Evolutionary conservation across 306 rosid genomes (phyloP).

Genomic region (Macrotyloma uniflorum): DNA sequence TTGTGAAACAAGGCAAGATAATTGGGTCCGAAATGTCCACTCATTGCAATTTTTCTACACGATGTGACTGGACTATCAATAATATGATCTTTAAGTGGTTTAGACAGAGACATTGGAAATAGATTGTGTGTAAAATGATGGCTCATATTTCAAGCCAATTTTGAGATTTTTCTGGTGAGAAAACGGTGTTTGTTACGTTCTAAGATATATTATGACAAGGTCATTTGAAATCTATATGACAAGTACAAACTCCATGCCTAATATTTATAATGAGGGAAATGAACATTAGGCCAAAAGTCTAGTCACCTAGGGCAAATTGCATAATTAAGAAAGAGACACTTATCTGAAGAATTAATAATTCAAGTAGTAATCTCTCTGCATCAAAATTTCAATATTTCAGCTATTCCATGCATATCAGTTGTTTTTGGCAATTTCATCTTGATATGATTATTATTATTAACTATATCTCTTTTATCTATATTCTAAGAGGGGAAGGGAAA

Average conservation of each 20-base stretch:
- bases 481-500: not conserved
- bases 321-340: not conserved
- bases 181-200: not conserved
- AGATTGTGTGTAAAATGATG: not conserved
- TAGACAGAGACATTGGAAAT: constrained; percentile 19
- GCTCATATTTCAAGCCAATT: not conserved
- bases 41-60: not conserved
- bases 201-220: not conserved
- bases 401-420: not conserved
- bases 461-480: not conserved
- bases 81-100: not conserved
- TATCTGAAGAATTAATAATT: not conserved
- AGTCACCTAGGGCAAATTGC: not conserved
- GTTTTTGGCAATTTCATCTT: not conserved
- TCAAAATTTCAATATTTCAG: not conserved
- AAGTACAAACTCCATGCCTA: not conserved
- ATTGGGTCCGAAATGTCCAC: not conserved
- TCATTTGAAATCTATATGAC: not conserved
- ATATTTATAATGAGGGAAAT: not conserved
- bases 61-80: constrained; percentile 25
- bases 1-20: constrained; percentile 8
- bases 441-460: not conserved
- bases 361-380: not conserved
- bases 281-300: not conserved
- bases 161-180: not conserved